A percentile compares a stretch with the other conserved stretches of the same genome.
These are phyloP conservation scores for Boletus fagicola DNA, from an alignment of 768 basidiomycete genomes.

Conservation along the genomic window DNA sequence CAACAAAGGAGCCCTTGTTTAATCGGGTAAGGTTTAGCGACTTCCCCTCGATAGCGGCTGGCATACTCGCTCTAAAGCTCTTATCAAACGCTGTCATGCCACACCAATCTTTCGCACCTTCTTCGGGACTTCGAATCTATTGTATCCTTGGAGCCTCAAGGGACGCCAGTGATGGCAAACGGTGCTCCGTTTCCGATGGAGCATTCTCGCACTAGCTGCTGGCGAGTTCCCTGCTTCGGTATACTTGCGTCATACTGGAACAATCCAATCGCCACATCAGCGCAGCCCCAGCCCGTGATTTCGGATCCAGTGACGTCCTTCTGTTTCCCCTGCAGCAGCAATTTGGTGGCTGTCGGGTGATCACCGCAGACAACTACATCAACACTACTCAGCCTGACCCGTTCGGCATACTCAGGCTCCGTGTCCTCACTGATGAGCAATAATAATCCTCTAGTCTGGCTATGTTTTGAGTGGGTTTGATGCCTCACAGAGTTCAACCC, in stretches of 20 bases:
- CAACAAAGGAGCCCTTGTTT: neutral
- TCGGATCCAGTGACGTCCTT: slow-evolving; percentile 47
- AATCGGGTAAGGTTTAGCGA: neutral
- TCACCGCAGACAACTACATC: too few relatives aligned
- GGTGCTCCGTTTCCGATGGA: slow-evolving; percentile 6
- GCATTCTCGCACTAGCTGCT: slow-evolving; percentile 33
- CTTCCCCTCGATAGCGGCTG: neutral
- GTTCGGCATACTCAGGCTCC: too few relatives aligned
- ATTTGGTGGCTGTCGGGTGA: too few relatives aligned
- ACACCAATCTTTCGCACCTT: neutral
- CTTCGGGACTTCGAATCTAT: neutral
- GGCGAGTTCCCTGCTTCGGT: slow-evolving; percentile 61
- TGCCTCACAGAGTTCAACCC: too few relatives aligned
- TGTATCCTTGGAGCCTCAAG: neutral
- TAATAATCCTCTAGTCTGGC: too few relatives aligned
- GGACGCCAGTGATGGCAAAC: slow-evolving; percentile 1
- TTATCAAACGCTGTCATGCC: neutral
- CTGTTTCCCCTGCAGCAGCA: too few relatives aligned
- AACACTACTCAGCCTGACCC: too few relatives aligned
- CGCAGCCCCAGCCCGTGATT: slow-evolving; percentile 68
- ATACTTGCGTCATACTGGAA: slow-evolving; percentile 65
- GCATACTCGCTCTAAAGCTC: neutral
- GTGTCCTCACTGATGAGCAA: too few relatives aligned
- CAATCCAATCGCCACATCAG: slow-evolving; percentile 62
- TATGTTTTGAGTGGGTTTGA: too few relatives aligned